Evolutionary conservation across 768 basidiomycete genomes (phyloP).

Genomic region (Russula sp.): DNA sequence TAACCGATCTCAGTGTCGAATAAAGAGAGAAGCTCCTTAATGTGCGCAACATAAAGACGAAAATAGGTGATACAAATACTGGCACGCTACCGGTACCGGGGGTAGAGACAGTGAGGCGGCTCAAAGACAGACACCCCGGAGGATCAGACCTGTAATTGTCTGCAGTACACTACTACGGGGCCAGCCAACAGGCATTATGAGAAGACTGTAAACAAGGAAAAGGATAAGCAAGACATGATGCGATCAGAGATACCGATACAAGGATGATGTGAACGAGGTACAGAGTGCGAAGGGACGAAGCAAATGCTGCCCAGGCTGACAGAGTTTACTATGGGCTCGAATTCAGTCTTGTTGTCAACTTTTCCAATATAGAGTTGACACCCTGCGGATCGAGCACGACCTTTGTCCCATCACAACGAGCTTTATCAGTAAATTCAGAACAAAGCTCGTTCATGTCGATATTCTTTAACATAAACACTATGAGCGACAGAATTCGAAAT

Average conservation of each 20-base stretch:
- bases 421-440: conserved; percentile 73
- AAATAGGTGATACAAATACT: conserved; percentile 20
- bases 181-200: background rate
- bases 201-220: conserved; percentile 14
- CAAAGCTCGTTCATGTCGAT: conserved; percentile 76
- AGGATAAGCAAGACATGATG: conserved; percentile 1
- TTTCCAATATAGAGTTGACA: conserved; percentile 41
- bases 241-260: conserved; percentile 17
- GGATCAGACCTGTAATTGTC: background rate
- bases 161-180: background rate
- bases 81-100: background rate
- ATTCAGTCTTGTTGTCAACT: conserved; percentile 31
- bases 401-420: conserved; percentile 78
- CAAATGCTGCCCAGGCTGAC: background rate
- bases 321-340: conserved; percentile 2
- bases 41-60: background rate
- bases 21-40: background rate
- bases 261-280: conserved; percentile 10
- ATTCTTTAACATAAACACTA: conserved; percentile 40
- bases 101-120: background rate
- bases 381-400: conserved; percentile 60
- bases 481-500: background rate
- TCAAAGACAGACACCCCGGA: background rate
- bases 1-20: background rate
- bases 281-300: background rate